Evolutionary conservation across 352 stramenopile species (phyloP).

Genomic region (Elongisporangium prolatum): DNA sequence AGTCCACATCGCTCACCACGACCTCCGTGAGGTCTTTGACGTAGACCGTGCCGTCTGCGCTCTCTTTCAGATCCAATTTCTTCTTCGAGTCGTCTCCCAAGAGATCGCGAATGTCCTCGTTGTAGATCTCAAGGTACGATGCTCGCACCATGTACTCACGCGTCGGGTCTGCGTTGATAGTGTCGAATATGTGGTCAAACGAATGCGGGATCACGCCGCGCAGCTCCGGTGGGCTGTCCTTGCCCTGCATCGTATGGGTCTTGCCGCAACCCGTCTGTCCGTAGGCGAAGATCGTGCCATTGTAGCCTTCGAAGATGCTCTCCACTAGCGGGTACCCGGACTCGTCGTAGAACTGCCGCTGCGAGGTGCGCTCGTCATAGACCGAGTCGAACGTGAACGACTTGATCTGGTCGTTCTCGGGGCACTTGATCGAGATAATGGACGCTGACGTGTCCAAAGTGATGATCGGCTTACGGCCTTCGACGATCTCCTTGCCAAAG

Average conservation of each 20-base stretch:
- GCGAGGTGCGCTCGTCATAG: conserved; percentile 84
- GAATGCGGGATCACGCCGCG: conserved; percentile 79
- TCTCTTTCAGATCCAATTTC: conserved; percentile 84
- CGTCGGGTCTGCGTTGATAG: conserved; percentile 59
- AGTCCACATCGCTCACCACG: conserved; percentile 67
- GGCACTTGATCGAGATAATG: conserved; percentile 73
- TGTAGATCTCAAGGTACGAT: conserved; percentile 95
- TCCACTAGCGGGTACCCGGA: conserved; percentile 85
- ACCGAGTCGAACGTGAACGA: conserved; percentile 90
- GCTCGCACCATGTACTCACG: conserved; percentile 81
- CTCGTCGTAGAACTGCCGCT: conserved; percentile 86
- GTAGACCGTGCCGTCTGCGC: conserved; percentile 73
- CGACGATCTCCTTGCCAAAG: conserved; percentile 78
- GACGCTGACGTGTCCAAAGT: conserved; percentile 59
- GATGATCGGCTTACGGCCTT: conserved; percentile 82
- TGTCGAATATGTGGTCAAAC: conserved; percentile 87
- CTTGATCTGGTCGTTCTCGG: conserved; percentile 73
- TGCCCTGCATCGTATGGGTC: conserved; percentile 84
- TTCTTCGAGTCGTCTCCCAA: conserved; percentile 78
- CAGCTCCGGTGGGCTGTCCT: conserved; percentile 66
- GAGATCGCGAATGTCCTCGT: conserved; percentile 92
- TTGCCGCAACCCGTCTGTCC: conserved; percentile 84
- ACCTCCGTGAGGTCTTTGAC: conserved; percentile 88
- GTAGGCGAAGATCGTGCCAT: conserved; percentile 91
- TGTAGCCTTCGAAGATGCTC: conserved; percentile 90